Percentiles rank a stretch among this genome's conserved stretches.
Conservation (phyloP, 129 eudicot genomes). For the Artemisia annua region DNA sequence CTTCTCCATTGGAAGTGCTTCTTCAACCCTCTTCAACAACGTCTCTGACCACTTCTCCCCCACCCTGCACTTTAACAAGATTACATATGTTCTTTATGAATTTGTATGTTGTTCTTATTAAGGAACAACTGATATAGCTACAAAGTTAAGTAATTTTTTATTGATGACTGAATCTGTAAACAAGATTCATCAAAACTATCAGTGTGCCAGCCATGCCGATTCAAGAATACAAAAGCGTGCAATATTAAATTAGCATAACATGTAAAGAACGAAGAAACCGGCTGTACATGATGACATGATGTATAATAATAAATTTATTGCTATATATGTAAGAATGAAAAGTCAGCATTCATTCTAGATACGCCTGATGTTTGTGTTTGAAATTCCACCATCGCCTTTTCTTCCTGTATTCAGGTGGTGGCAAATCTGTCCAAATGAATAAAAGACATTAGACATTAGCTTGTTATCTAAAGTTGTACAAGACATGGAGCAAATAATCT, state of each 20-base stretch:
- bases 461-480: not conserved
- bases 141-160: conserved; percentile 17
- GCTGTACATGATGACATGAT: conserved; percentile 27
- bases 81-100: no score
- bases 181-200: conserved; percentile 13
- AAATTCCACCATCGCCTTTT: conserved; percentile 76
- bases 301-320: conserved; percentile 24
- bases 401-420: conserved; percentile 49
- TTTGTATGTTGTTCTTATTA: no score
- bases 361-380: conserved; percentile 49
- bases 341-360: conserved; percentile 8
- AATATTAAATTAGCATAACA: conserved; percentile 22
- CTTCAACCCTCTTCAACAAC: conserved; percentile 79
- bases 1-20: conserved; percentile 70
- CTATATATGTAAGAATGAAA: conserved; percentile 27
- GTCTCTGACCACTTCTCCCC: no score
- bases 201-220: conserved; percentile 20
- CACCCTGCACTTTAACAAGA: no score
- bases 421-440: conserved; percentile 50
- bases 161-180: conserved; percentile 22
- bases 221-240: conserved; percentile 4
- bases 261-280: conserved; percentile 20
- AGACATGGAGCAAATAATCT: not conserved
- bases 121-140: not conserved
- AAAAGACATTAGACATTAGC: not conserved